A percentile compares a stretch with the other conserved stretches of the same genome.
These are phyloP conservation scores for Leishmania amazonensis DNA, from an alignment of 208 protist species.

Conservation along the genomic window DNA sequence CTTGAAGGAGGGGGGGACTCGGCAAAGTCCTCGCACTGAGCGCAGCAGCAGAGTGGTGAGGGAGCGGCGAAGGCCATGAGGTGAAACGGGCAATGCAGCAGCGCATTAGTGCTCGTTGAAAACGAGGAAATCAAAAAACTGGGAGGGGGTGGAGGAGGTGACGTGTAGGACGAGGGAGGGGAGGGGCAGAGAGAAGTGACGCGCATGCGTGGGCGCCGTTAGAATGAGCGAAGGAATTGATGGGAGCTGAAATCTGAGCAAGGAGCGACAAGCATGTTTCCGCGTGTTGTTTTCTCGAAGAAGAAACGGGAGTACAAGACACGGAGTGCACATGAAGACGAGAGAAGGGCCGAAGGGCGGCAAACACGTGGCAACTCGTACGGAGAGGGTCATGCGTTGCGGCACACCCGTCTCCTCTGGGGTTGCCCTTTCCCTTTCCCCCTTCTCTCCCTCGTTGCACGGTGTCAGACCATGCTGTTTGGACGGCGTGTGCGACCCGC, in stretches of 20 bases:
- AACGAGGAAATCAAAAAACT: background rate
- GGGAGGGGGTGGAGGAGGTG: background rate
- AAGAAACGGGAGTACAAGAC: background rate
- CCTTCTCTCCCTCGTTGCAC: background rate
- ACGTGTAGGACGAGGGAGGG: background rate
- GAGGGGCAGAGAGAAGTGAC: background rate
- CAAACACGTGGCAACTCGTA: background rate
- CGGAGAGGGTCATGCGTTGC: background rate
- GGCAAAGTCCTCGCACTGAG: background rate
- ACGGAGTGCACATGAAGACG: background rate
- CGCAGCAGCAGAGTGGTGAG: background rate
- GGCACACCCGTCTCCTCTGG: background rate
- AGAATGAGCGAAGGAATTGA: background rate
- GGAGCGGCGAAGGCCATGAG: background rate
- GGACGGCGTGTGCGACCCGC: conserved; percentile 1
- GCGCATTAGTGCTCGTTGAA: background rate
- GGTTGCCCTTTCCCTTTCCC: background rate
- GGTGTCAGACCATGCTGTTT: conserved; percentile 20
- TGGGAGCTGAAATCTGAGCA: background rate
- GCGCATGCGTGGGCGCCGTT: background rate
- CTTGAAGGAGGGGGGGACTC: background rate
- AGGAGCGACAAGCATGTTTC: background rate
- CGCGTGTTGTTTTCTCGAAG: background rate
- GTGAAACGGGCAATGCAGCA: conserved; percentile 8
- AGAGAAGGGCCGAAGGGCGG: background rate